These are phyloP conservation scores for Populus deltoides DNA, from an alignment of 345 rosid genomes.

Conservation along the genomic window DNA sequence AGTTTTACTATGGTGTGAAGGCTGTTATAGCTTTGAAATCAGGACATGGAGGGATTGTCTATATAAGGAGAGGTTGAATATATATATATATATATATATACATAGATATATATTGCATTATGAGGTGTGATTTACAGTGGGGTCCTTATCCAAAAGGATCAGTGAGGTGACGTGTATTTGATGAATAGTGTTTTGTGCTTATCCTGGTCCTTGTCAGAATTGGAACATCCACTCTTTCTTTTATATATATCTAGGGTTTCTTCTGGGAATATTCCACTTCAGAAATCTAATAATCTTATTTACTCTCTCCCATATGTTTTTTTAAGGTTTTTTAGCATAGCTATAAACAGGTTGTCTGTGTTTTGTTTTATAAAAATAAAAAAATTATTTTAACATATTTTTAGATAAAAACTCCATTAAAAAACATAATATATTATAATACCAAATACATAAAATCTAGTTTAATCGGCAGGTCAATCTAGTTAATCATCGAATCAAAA, in stretches of 20 bases:
- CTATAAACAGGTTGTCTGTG: no score
- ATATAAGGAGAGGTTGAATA: not conserved
- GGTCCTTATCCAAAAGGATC: constrained; percentile 19
- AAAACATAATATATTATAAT: no score
- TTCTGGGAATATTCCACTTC: not conserved
- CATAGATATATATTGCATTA: no score
- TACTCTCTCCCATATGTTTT: not conserved
- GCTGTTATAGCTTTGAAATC: not conserved
- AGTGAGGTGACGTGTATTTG: constrained; percentile 4
- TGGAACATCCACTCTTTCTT: not conserved
- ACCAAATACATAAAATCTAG: no score
- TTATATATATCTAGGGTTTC: not conserved
- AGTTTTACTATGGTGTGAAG: not conserved
- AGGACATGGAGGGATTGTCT: no score
- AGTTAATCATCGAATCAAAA: no score
- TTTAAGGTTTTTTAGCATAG: not conserved
- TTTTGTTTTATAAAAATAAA: no score
- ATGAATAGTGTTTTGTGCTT: constrained; percentile 2
- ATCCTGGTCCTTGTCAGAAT: constrained; percentile 6
- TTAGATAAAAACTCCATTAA: no score
- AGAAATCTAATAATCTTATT: not conserved
- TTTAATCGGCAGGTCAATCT: no score
- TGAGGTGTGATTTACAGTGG: not conserved
- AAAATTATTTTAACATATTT: no score
- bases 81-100: not conserved